phyloP scores from a whole-genome alignment of 2,329 filamentous ascomycete genomes.

The Dothistroma septosporum region DNA sequence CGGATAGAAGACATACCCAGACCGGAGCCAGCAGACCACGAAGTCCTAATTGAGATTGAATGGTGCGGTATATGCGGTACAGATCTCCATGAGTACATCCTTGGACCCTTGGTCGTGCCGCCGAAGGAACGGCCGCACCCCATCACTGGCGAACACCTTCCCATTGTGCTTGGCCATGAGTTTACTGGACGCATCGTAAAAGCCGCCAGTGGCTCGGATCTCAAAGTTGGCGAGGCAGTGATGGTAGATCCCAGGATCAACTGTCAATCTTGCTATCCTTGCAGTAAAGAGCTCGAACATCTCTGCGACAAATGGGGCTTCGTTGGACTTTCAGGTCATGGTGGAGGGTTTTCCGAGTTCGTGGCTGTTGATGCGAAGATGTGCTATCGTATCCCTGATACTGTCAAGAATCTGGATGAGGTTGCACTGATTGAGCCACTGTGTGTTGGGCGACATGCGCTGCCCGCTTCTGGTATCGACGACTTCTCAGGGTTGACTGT shows the following conservation, averaged over 20 bases:
- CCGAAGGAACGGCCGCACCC: slow-evolving; percentile 12
- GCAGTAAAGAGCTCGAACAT: slow-evolving; percentile 9
- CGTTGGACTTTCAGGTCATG: slow-evolving; percentile 13
- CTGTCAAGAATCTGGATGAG: slow-evolving; percentile 12
- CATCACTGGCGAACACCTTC: slow-evolving; percentile 13
- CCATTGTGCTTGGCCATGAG: slow-evolving; percentile 20
- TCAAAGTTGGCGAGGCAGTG: slow-evolving; percentile 14
- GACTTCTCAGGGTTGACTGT: slow-evolving; percentile 11
- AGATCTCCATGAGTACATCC: slow-evolving; percentile 24
- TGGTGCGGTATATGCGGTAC: slow-evolving; percentile 26
- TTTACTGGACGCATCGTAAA: slow-evolving; percentile 17
- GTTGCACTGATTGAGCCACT: slow-evolving; percentile 23
- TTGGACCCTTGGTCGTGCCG: slow-evolving; percentile 19
- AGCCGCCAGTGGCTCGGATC: slow-evolving; percentile 5
- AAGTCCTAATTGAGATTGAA: slow-evolving; percentile 22
- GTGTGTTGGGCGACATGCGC: slow-evolving; percentile 18
- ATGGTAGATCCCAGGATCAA: slow-evolving; percentile 22
- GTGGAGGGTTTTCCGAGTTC: slow-evolving; percentile 19
- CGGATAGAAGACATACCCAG: slow-evolving; percentile 21
- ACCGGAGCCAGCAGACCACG: slow-evolving; percentile 11
- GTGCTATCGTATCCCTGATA: slow-evolving; percentile 16
- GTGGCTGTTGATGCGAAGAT: slow-evolving; percentile 15
- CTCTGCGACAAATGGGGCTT: slow-evolving; percentile 19
- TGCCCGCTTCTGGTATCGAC: slow-evolving; percentile 10
- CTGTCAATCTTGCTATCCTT: slow-evolving; percentile 17